Evolutionary conservation across 495 filamentous ascomycete genomes (phyloP), one percentile per base, ranked within the genome.

Genomic region (Wilcoxina mikolae): DNA sequence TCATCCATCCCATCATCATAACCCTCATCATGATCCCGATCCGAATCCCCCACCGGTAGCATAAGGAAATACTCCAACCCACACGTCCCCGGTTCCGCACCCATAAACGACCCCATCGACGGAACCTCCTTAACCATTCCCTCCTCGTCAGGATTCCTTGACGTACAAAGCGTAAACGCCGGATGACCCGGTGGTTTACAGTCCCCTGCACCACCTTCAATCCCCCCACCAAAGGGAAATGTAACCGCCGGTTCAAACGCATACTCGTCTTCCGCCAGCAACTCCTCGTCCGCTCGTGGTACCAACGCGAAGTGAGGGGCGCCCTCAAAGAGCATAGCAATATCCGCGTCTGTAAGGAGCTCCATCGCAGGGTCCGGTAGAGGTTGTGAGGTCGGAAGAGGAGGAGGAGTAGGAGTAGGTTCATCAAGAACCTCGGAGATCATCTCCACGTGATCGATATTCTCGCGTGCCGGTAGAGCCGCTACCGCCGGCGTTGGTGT

Each of bases 51-150:
- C 23, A 65, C 46, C 25, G 62, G 62, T 24, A 58, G 54, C 56
- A 55, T 61, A 33, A 66, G 47, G 43, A 61, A 66, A 53, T 65
- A 64, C 27, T 65, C 62, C 63, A 62, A 66, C 9, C 63, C 63
- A 26, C 58, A 65, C 18, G 55, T 66, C 17, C 63, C 63, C 31
- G 62, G 58, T 27, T 66, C 63, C 51, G 56, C 35, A 2, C 63
- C 63, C 54, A 61, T 55, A 27, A 62, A 61, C 20, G 43, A 52
- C 17, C 53, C n/a, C 63, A 66, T 66, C 20, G 55, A 53, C 22
- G 63, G 63, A n/a, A 62, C 56, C 41, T 66, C 63, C 25, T 55
- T 54, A 12, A 64, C 58, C 15, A 53, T 48, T 31, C 50, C 56
- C 7, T 22, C 44, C 12, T 65, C 52, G 25, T 61, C 58, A n/a